phyloP scores from a whole-genome alignment of 345 rosid genomes.

The Eucalyptus curtisii region DNA sequence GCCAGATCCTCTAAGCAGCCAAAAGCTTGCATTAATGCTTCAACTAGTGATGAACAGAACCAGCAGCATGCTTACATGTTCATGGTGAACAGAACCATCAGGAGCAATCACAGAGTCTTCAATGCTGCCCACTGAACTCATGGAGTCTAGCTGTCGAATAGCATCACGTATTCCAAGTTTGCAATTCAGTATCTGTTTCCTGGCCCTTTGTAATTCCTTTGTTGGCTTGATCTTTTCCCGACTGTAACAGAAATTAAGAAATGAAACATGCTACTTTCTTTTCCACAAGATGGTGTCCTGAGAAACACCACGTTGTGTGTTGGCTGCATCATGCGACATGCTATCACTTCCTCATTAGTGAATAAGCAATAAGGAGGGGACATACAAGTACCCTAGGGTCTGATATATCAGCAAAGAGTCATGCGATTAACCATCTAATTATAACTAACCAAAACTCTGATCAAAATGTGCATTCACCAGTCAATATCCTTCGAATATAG shows the following conservation, averaged over 20 bases:
- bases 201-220: slow-evolving; percentile 80
- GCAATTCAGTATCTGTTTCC: slow-evolving; percentile 74
- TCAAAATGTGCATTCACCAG: background rate
- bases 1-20: background rate
- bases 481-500: background rate
- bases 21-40: background rate
- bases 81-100: slow-evolving; percentile 94
- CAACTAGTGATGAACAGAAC: background rate
- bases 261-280: background rate
- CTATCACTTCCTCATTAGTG: background rate
- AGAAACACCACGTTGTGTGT: background rate
- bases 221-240: slow-evolving; percentile 95
- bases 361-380: background rate
- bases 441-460: background rate
- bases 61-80: slow-evolving; percentile 41
- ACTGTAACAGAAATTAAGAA: slow-evolving; percentile 16
- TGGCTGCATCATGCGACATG: background rate
- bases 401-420: background rate
- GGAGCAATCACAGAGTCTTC: slow-evolving; percentile 79
- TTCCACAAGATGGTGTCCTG: background rate
- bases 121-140: slow-evolving; percentile 77
- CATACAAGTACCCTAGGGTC: background rate
- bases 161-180: slow-evolving; percentile 94
- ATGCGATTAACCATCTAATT: background rate
- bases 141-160: slow-evolving; percentile 63